Percentiles rank a stretch among this genome's conserved stretches.
These are phyloP conservation scores for Erythrophleum ivorense DNA, from an alignment of 331 rosid genomes.

Conservation along the genomic window DNA sequence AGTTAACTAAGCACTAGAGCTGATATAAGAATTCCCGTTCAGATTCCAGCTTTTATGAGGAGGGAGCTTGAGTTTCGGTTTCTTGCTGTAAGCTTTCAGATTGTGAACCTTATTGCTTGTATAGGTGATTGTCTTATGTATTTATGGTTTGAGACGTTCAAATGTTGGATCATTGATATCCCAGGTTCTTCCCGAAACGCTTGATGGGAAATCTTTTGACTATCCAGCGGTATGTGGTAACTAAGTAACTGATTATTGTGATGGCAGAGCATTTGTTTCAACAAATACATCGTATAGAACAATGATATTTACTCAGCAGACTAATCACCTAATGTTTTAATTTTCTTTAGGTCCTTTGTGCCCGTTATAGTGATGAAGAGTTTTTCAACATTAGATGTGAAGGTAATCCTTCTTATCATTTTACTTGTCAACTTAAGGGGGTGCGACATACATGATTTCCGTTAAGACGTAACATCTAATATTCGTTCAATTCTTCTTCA, in stretches of 20 bases:
- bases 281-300: neutral
- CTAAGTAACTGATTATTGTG: neutral
- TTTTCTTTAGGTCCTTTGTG: slow-evolving; percentile 79
- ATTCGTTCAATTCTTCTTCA: neutral
- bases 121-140: slow-evolving; percentile 9
- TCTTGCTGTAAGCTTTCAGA: slow-evolving; percentile 67
- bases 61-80: slow-evolving; percentile 95
- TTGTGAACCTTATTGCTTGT: slow-evolving; percentile 1
- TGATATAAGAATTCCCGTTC: slow-evolving; percentile 40
- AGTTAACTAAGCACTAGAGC: slow-evolving; percentile 16
- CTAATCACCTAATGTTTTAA: slow-evolving; percentile 10
- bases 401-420: slow-evolving; percentile 51
- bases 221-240: slow-evolving; percentile 64
- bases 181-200: slow-evolving; percentile 80
- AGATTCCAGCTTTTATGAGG: slow-evolving; percentile 88
- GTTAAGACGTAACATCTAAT: neutral
- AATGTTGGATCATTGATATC: slow-evolving; percentile 31
- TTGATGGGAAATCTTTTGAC: slow-evolving; percentile 68
- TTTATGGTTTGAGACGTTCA: slow-evolving; percentile 14
- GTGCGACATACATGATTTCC: neutral
- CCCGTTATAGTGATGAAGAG: slow-evolving; percentile 88
- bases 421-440: slow-evolving; percentile 13
- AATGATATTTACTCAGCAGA: slow-evolving; percentile 32
- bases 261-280: slow-evolving; percentile 9
- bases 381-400: slow-evolving; percentile 80